Conservation (phyloP, 2,329 filamentous ascomycete species). For the Colletotrichum sp. region DNA sequence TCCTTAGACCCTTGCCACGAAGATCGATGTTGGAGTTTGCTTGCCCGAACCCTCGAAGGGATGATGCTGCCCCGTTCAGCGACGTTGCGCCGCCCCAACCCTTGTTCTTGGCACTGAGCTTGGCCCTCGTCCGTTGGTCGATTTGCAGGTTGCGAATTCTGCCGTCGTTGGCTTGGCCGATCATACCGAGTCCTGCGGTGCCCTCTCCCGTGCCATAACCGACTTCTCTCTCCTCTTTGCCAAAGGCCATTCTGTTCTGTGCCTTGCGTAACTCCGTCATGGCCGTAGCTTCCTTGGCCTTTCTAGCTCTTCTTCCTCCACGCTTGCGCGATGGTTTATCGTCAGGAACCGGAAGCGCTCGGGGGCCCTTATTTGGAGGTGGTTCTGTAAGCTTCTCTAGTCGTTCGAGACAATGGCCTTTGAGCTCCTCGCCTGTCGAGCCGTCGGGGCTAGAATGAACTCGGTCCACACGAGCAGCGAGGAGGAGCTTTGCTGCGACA, state of each 20-base stretch:
- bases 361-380: constrained; percentile 83
- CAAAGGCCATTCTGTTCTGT: constrained; percentile 95
- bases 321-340: constrained; percentile 95
- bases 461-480: constrained; percentile 90
- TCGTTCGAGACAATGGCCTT: constrained; percentile 80
- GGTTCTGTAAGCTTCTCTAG: constrained; percentile 93
- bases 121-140: constrained; percentile 90
- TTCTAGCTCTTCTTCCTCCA: constrained; percentile 85
- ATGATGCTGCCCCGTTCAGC: constrained; percentile 73
- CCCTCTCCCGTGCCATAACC: constrained; percentile 87
- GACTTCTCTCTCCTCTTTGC: constrained; percentile 92
- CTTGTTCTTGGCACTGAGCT: constrained; percentile 92
- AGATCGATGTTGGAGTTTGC: constrained; percentile 69
- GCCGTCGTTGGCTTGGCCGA: constrained; percentile 87
- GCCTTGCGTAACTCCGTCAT: constrained; percentile 97
- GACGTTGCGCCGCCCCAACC: constrained; percentile 84
- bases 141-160: constrained; percentile 87
- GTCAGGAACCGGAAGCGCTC: constrained; percentile 89
- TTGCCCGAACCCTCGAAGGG: constrained; percentile 78
- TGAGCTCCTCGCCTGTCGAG: constrained; percentile 80
- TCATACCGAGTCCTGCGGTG: constrained; percentile 92
- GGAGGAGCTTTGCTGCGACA: constrained; percentile 87
- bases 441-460: constrained; percentile 84
- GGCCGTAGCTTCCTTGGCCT: constrained; percentile 94
- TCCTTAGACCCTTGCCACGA: constrained; percentile 77